Evolutionary conservation across 345 rosid genomes (phyloP).

Genomic region (Citrus reticulata): DNA sequence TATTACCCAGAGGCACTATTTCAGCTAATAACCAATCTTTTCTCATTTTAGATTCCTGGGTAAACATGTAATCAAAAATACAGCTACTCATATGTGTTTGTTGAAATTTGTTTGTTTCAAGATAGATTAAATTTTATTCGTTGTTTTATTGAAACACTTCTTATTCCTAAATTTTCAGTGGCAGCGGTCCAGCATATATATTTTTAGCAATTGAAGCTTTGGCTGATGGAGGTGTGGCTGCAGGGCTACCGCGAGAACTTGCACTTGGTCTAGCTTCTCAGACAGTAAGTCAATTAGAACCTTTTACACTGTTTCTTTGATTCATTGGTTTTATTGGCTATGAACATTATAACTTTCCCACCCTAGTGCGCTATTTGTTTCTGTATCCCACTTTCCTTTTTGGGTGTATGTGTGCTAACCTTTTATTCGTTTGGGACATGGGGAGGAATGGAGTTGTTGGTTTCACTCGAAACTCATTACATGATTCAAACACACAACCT

Average conservation of each 20-base stretch:
- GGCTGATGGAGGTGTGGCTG: slow-evolving; percentile 98
- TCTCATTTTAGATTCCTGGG: not conserved
- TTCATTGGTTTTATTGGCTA: not conserved
- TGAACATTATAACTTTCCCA: not conserved
- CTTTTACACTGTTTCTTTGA: not conserved
- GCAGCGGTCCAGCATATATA: slow-evolving; percentile 92
- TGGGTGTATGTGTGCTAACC: not conserved
- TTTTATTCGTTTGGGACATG: not conserved
- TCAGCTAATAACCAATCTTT: not conserved
- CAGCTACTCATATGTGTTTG: not conserved
- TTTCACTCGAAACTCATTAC: not conserved
- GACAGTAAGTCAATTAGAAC: slow-evolving; percentile 44
- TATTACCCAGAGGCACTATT: not conserved
- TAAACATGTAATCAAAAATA: not conserved
- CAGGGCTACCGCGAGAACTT: slow-evolving; percentile 91
- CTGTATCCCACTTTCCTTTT: not conserved
- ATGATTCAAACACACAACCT: not conserved
- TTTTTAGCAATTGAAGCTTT: slow-evolving; percentile 91
- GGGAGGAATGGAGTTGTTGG: not conserved
- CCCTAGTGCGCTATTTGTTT: not conserved
- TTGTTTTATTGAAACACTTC: not conserved
- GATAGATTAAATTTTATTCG: not conserved
- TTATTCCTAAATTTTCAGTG: slow-evolving; percentile 43
- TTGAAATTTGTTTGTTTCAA: not conserved
- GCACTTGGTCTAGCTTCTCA: slow-evolving; percentile 83